phyloP scores from a whole-genome alignment of 108 stramenopile genomes.

The Parietichytrium sp. region DNA sequence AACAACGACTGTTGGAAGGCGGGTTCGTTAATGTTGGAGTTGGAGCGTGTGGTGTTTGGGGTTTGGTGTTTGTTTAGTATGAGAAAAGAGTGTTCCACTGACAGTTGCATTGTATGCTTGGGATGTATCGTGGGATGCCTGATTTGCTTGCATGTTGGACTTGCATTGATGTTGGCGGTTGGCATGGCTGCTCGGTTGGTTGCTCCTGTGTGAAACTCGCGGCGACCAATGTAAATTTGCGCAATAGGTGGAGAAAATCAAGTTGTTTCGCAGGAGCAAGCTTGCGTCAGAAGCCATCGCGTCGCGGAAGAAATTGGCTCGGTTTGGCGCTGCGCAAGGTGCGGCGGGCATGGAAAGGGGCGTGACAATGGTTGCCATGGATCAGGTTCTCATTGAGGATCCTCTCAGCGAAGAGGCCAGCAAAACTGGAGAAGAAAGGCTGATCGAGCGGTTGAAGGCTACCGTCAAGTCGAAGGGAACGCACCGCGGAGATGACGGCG shows the following conservation, averaged over 20 bases:
- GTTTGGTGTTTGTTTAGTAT: too few species aligned
- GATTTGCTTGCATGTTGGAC: too few species aligned
- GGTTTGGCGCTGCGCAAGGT: slow-evolving; percentile 3
- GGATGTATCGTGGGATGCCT: too few species aligned
- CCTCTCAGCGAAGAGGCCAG: slow-evolving; percentile 28
- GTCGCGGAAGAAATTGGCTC: background rate
- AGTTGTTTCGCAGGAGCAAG: slow-evolving; percentile 12
- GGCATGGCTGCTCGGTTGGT: too few species aligned
- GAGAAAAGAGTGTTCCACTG: too few species aligned
- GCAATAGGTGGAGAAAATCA: background rate
- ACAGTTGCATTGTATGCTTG: too few species aligned
- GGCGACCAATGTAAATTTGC: too few species aligned
- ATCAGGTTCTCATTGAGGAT: slow-evolving; percentile 19
- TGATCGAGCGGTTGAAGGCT: slow-evolving; percentile 33
- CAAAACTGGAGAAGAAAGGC: slow-evolving; percentile 24
- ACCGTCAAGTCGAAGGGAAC: slow-evolving; percentile 27
- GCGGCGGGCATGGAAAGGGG: slow-evolving; percentile 18
- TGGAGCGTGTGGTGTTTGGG: too few species aligned
- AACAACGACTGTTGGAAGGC: too few species aligned
- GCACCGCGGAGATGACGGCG: slow-evolving; percentile 19
- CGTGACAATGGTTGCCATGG: background rate
- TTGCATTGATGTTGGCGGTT: too few species aligned
- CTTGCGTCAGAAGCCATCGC: background rate
- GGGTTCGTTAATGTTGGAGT: too few species aligned
- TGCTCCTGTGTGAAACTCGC: too few species aligned